Conservation (phyloP, 2,329 filamentous ascomycete species). For the Xylaria sp. region DNA sequence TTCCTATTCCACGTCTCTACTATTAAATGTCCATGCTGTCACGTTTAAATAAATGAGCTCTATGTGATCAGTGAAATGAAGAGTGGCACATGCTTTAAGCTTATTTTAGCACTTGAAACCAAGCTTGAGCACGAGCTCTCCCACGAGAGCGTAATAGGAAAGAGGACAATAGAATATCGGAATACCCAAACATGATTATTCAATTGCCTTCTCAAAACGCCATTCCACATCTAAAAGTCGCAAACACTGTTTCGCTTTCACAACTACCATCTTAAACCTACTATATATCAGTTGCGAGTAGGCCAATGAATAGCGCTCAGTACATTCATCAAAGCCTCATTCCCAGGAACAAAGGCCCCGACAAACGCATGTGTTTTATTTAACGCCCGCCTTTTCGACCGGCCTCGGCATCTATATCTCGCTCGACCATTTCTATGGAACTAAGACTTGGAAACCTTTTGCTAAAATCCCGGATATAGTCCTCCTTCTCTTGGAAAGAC, state of each 20-base stretch:
- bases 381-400: conserved; percentile 41
- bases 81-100: background rate
- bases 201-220: conserved; percentile 36
- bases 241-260: conserved; percentile 5
- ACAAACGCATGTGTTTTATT: conserved; percentile 25
- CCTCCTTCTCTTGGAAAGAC: conserved; percentile 69
- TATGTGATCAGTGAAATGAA: background rate
- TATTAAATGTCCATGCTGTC: background rate
- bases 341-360: conserved; percentile 16
- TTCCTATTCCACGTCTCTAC: background rate
- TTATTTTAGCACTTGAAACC: background rate
- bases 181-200: conserved; percentile 31
- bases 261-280: conserved; percentile 25
- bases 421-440: conserved; percentile 89
- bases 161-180: conserved; percentile 1
- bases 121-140: background rate
- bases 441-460: conserved; percentile 88
- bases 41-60: background rate
- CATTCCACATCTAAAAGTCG: conserved; percentile 31
- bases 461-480: conserved; percentile 77
- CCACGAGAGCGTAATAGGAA: background rate
- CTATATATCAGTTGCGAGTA: conserved; percentile 8
- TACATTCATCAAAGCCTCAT: conserved; percentile 26
- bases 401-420: conserved; percentile 61
- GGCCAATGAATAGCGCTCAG: conserved; percentile 9